Base-by-base conservation (phyloP, 306 rosid species). In the Fragaria iinumae region DNA sequence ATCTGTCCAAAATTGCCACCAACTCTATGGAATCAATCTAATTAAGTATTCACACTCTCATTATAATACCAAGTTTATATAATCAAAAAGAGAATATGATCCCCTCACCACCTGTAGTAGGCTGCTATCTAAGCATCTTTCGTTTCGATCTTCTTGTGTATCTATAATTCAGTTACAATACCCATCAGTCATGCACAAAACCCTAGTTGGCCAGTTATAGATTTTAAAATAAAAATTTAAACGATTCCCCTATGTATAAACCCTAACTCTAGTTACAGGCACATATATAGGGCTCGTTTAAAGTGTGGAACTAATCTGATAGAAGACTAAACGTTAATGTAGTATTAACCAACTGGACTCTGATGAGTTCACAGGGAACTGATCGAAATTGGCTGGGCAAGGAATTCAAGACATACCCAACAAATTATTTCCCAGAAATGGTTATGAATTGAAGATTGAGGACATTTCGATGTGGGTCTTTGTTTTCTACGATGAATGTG, bases 1-100 rank as follows among this genome's bases (percentile, higher is more conserved):
- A 87, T 88, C 84, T 87, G 80, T 92, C 98, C 96, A 94, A 94
- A 85, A 66, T 41, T 86, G 85, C 90, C 96, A 94, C 90, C 97
- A 90, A 94, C 95, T 89, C 82, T 83, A 74, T 50, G 91, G 94
- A 88, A 93, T 93, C 90, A 83, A 66, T 57, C 84, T 76, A 66
- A 79, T 90, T 76, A 86, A 84, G 48, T 59, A 82, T 78, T 84
- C 57, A n/a, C 62, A 75, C 76, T 7, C 48, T 4, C 48, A 79
- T 72, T 83, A 72, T 71, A 68, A 79, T 84, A 53, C 49, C 77
- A 74, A 65, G 63, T 75, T 82, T 84, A 65, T 76, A 80, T 77
- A 83, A 69, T 84, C 79, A 50, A 55, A 32, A 13, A 48, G 70
- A 87, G 92, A 81, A 88, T 88, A 89, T 80, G 76, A 84, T 82